Evolutionary conservation across 2,329 filamentous ascomycete species (phyloP), one percentile per base, ranked within the genome.

Genomic region (Paecilomyces sp.): DNA sequence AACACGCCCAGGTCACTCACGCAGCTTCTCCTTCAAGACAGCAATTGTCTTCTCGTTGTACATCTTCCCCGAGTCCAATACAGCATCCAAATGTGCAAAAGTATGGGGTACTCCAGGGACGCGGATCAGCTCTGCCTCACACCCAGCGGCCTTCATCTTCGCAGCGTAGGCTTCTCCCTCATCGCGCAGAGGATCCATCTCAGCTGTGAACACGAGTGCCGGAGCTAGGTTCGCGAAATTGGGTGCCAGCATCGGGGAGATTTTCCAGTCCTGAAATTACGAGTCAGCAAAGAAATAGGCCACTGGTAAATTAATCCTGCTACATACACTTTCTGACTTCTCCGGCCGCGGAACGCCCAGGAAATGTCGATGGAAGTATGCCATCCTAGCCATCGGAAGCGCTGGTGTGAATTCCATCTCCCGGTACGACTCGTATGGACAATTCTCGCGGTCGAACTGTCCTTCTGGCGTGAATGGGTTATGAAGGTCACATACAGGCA

Each of bases 151-250:
- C 59, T 68, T 67, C 60, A 78, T 61, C 59, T 74, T 77, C 15
- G 61, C 69, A 3, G 69, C 74, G 64, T 77, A 77, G 9, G 66
- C 68, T 60, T 75, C 75, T 15, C 71, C 75, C 65, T 78, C 75
- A 52, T 77, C 74, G 15, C 75, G 71, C n/a, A 77, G 66, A 55
- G 74, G 70, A 62, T 77, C 75, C 66, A 77, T 70, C 62, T 77
- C 75, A 9, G 75, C 75, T 1, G 73, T 77, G 57, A 70, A 68
- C 18, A 77, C 66, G 54, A 77, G 61, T 3, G 76, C 75, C 3
- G 75, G 74, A 11, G 75, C 75, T 33, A 78, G 60, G 53, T 69
- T 65, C 11, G 64, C 56, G 47, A 77, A 75, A 55, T 69, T 68
- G 2, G 71, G 66, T 3, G 74, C 70, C 15, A 72, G 62, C n/a